Evolutionary conservation across 495 filamentous ascomycete species (phyloP), one percentile per base, ranked within the genome.

Genomic region (Xylaria grammica): DNA sequence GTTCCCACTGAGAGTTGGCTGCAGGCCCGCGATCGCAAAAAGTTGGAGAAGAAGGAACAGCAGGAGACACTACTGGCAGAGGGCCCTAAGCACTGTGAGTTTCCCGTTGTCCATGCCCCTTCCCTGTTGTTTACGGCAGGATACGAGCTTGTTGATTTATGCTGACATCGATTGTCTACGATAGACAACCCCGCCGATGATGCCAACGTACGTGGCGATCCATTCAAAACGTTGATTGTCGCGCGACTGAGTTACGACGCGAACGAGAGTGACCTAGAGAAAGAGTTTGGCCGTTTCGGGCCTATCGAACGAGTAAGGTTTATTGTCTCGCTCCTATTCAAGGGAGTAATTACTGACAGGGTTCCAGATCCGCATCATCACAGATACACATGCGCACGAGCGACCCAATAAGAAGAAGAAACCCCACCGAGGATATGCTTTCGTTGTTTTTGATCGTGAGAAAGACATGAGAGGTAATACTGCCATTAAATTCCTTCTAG

Each of bases 381-480:
- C 74, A 36, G 85, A 91, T 69, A 85, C 83, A 22, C 82, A 88
- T 69, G 85, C 86, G 66, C 83, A 88, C 60, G 82, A 89, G 59
- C 89, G 88, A 59, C 84, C 86, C 4, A 93, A 91, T 68, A 89
- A 89, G 73, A 86, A 87, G 58, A 94, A 93, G 74, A 97, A 96
- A 78, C 83, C 87, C 48, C 90, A 95, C 74, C 85, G 88, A 68
- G 95, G 95, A 65, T 99, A 99, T 79, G 95, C 93, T 63, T 99
- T 99, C 75, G 89, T 99, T 69, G 93, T 97, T 51, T 99, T 93
- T 75, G 94, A 98, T 78, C 89, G 92, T 72, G 95, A 98, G 77
- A 94, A 94, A 79, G 95, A 99, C 73, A 97, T 99, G 96, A 97
- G 96, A 90, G 94, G 95, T 97, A 97, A 84, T 78, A 68, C 72